Evolutionary conservation across 768 basidiomycete species (phyloP).

Genomic region (Leccinum uliginosum): DNA sequence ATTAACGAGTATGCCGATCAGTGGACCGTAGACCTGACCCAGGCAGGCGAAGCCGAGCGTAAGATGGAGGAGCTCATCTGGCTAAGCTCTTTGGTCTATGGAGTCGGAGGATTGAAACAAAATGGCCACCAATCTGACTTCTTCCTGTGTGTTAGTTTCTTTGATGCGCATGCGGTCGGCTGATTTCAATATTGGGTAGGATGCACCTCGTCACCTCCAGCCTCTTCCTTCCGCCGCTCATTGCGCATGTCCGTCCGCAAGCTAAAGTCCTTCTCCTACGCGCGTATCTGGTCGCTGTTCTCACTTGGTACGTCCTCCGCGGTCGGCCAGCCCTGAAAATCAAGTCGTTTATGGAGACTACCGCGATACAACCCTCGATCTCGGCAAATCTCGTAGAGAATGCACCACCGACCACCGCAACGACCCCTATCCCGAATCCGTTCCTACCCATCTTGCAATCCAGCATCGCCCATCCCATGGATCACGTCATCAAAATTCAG

Average conservation of each 20-base stretch:
- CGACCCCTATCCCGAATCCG: slow-evolving; percentile 29
- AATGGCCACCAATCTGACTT: slow-evolving; percentile 44
- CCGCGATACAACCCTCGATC: slow-evolving; percentile 19
- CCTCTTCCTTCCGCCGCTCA: slow-evolving; percentile 26
- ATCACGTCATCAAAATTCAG: slow-evolving; percentile 33
- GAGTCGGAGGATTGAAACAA: slow-evolving; percentile 50
- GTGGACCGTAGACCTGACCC: slow-evolving; percentile 40
- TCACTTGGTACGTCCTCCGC: slow-evolving; percentile 28
- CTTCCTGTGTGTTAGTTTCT: slow-evolving; percentile 38
- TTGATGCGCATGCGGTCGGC: not conserved
- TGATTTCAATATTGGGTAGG: slow-evolving; percentile 9
- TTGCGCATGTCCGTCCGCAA: slow-evolving; percentile 13
- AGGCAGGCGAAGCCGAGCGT: slow-evolving; percentile 37
- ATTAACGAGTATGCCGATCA: slow-evolving; percentile 26
- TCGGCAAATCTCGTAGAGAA: not conserved
- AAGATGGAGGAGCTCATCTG: slow-evolving; percentile 66
- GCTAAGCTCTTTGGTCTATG: slow-evolving; percentile 52
- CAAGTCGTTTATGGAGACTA: slow-evolving; percentile 26
- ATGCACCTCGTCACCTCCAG: slow-evolving; percentile 30
- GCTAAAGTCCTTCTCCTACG: slow-evolving; percentile 28
- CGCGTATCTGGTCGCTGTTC: slow-evolving; percentile 20
- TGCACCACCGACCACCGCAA: slow-evolving; percentile 9
- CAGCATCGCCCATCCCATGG: slow-evolving; percentile 32
- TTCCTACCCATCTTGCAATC: slow-evolving; percentile 40
- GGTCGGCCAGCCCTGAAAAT: slow-evolving; percentile 31